These are phyloP conservation scores for Heimioporus sp. DNA, from an alignment of 768 basidiomycete species.

Conservation along the genomic window DNA sequence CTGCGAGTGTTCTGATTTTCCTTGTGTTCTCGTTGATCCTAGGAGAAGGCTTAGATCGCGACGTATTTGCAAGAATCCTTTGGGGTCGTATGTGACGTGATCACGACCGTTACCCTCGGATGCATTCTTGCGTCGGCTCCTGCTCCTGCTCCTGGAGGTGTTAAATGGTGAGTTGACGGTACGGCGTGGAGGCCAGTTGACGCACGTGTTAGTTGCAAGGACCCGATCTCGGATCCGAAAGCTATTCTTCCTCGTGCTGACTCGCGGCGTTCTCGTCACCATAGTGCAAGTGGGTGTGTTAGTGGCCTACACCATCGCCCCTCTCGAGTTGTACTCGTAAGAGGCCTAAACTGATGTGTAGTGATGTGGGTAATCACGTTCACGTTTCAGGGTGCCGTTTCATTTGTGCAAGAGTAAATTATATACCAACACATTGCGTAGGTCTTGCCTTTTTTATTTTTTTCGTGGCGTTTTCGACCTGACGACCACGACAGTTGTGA, in stretches of 20 bases:
- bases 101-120: conserved; percentile 7
- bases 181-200: not conserved
- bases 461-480: conserved; percentile 1
- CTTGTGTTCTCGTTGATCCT: not conserved
- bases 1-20: not conserved
- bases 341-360: not conserved
- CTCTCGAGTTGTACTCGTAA: conserved; percentile 9
- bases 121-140: conserved; percentile 12
- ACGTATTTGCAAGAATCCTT: conserved; percentile 7
- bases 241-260: conserved; percentile 11
- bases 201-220: conserved; percentile 1
- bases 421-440: conserved; percentile 3
- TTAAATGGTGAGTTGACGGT: conserved; percentile 1
- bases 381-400: conserved; percentile 5
- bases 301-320: not conserved
- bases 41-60: not conserved
- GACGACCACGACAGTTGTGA: conserved; percentile 2
- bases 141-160: not conserved
- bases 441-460: not conserved
- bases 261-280: conserved; percentile 15
- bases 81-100: conserved; percentile 3
- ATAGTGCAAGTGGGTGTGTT: conserved; percentile 6
- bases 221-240: conserved; percentile 4
- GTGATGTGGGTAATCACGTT: not conserved
- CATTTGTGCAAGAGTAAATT: conserved; percentile 9